Evolutionary conservation across 768 basidiomycete genomes (phyloP), one percentile per base, ranked within the genome.

Genomic region (Psilocybe cyanescens): DNA sequence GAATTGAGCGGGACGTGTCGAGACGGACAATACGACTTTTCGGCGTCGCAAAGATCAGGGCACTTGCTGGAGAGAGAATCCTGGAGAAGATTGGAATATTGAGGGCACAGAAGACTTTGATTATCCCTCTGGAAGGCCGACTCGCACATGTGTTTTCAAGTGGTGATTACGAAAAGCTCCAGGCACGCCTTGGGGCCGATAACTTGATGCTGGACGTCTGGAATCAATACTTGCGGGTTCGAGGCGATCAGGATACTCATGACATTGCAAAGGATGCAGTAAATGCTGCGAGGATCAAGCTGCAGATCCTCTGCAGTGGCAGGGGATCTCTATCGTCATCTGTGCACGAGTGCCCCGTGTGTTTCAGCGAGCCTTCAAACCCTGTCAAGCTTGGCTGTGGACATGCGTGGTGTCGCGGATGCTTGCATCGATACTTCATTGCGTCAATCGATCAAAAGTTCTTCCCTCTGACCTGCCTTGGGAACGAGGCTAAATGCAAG

Each of bases 391-490:
- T 92, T 1, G 71, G 69, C 8, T 94, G 92, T 63, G 85, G 88
- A 1, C 91, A 94, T 70, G 67, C 67, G 1, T 92, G 86, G 83
- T 94, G 92, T 69, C 81, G 81, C 39, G 61, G 77, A 3, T 94
- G 92, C 69, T 69, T 94, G 19, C 66, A 72, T 6, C 72, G 78
- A 31, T 93, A 91, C 68, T 76, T 94, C 17, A 70, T 72, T 2
- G 81, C 89, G 1, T 78, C 89, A 1, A 74, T 82, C 19, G 83
- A 86, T 33, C 84, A 79, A 65, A 83, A 81, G 51, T 74, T 72
- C 11, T 93, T 93, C 76, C 92, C 92, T 0, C 69, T 94, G n/a
- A 81, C 71, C 16, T 94, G 92, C 65, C 79, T 94, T 1, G 92
- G 88, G 4, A 75, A 84, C 63, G 82, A 85, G 4, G 89, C 81